Evolutionary conservation across 2,329 filamentous ascomycete species (phyloP), one percentile per base, ranked within the genome.

Genomic region (Basipetospora chlamydospora): DNA sequence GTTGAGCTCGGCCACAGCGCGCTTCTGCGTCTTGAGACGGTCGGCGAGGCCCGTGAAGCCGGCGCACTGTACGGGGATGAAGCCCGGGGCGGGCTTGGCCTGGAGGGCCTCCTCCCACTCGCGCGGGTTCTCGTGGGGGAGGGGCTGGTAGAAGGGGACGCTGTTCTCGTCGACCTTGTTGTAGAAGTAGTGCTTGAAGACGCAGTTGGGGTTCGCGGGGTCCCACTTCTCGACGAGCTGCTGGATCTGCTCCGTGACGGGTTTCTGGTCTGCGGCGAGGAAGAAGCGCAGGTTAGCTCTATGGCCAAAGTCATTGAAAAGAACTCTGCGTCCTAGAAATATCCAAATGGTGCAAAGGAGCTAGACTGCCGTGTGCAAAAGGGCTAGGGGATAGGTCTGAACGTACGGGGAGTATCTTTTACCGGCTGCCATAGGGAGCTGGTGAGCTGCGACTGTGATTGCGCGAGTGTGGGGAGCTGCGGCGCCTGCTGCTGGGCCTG

Each of bases 81-180:
- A 84, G 37, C 77, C 77, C 7, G 77, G 68, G 26, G 71, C 78
- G 4, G 84, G 84, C 58, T 87, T 86, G 50, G 80, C 80, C 46
- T 80, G 73, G 20, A 88, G 68, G 0, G 84, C 84, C 47, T 86
- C 80, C 49, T 92, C 84, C 81, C 83, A 92, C 50, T 82, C 81
- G 44, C 73, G 70, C 26, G 78, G 73, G 50, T 87, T 77, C 51
- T 90, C 84, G 46, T 72, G 64, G 1, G 74, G 62, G 12, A 71
- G 65, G 2, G 80, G 80, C 44, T 77, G 72, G 56, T 81, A 87
- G 55, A 80, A 86, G 9, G 80, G 80, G n/a, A 80, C 77, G 51
- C 71, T 70, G 36, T 73, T 70, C 48, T 80, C 73, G 43, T 80
- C 77, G 43, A 87, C 81, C 45, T 82, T 76, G 59, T 90, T 90